Percentiles rank a stretch among this genome's conserved stretches.
Conservation (phyloP, 1,284 basidiomycete genomes). For the Lentinus polychrous region DNA sequence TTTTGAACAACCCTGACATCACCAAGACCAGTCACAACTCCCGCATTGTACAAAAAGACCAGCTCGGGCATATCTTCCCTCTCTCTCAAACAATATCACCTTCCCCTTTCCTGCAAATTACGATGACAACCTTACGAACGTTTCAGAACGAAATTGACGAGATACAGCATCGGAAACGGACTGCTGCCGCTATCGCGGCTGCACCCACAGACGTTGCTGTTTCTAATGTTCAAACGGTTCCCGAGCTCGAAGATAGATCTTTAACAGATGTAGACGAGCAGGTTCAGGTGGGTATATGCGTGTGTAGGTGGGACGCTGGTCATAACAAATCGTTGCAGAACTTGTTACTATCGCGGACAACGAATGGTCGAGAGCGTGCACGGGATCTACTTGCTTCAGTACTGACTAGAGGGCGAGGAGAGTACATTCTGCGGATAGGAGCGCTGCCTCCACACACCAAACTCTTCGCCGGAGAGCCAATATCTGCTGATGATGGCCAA, state of each 20-base stretch:
- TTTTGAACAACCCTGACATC: no score
- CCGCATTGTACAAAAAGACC: no score
- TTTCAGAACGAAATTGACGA: constrained; percentile 75
- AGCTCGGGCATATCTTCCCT: not conserved
- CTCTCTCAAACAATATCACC: not conserved
- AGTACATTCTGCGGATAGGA: constrained; percentile 68
- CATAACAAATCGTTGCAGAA: constrained; percentile 27
- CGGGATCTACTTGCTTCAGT: constrained; percentile 59
- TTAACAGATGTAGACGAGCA: constrained; percentile 47
- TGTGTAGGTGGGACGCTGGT: not conserved
- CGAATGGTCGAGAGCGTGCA: constrained; percentile 42
- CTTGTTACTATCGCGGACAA: constrained; percentile 38
- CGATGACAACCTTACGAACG: constrained; percentile 57
- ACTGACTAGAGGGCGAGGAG: constrained; percentile 58
- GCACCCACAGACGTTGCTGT: constrained; percentile 2
- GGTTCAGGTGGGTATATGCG: constrained; percentile 43
- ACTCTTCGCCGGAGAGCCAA: constrained; percentile 47
- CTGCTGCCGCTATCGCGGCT: constrained; percentile 11
- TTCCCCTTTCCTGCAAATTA: constrained; percentile 3
- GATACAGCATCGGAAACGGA: constrained; percentile 56
- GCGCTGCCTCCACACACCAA: constrained; percentile 45
- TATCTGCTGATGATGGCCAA: constrained; percentile 43
- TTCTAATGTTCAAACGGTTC: constrained; percentile 10
- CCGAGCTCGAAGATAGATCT: constrained; percentile 15
- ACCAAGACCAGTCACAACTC: no score